Conservation (phyloP, 23 red algal species). For the Gracilaria gracilis region DNA sequence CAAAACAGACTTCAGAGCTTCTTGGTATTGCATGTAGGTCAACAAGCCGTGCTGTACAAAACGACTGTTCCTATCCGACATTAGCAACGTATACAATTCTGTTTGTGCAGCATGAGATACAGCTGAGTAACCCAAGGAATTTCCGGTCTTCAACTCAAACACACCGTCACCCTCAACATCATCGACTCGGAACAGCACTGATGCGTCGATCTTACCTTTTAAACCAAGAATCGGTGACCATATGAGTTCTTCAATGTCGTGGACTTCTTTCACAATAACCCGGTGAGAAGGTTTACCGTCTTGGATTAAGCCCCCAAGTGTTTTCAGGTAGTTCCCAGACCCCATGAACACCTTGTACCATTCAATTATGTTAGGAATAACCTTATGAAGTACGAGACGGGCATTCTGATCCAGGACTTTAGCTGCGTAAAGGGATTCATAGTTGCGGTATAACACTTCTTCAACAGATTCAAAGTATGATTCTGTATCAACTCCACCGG, state of each 20-base stretch:
- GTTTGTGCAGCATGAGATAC: slow-evolving; percentile 78
- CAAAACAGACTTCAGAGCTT: slow-evolving; percentile 24
- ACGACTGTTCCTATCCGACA: slow-evolving; percentile 78
- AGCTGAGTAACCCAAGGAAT: slow-evolving; percentile 31
- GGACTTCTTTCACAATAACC: slow-evolving; percentile 54
- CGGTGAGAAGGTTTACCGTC: slow-evolving; percentile 28
- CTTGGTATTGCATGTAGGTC: slow-evolving; percentile 64
- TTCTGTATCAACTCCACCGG: slow-evolving; percentile 17
- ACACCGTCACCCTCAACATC: slow-evolving; percentile 39
- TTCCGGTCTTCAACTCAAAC: slow-evolving; percentile 84
- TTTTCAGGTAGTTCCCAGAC: slow-evolving; percentile 2
- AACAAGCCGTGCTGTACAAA: slow-evolving; percentile 45
- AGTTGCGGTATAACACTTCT: slow-evolving; percentile 33
- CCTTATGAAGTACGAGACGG: slow-evolving; percentile 57
- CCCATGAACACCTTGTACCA: slow-evolving; percentile 54
- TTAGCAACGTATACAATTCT: slow-evolving; percentile 70
- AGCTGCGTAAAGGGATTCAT: slow-evolving; percentile 60
- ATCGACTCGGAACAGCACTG: slow-evolving; percentile 52
- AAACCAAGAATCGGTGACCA: slow-evolving; percentile 94
- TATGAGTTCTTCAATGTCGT: slow-evolving; percentile 86
- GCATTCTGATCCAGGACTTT: slow-evolving; percentile 30
- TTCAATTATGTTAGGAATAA: slow-evolving; percentile 61
- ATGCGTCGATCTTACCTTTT: slow-evolving; percentile 94
- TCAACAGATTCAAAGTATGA: slow-evolving; percentile 54
- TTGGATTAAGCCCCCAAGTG: slow-evolving; percentile 1